Base-by-base conservation (phyloP, 1,284 basidiomycete genomes). In the Neolentinus lepideus region DNA sequence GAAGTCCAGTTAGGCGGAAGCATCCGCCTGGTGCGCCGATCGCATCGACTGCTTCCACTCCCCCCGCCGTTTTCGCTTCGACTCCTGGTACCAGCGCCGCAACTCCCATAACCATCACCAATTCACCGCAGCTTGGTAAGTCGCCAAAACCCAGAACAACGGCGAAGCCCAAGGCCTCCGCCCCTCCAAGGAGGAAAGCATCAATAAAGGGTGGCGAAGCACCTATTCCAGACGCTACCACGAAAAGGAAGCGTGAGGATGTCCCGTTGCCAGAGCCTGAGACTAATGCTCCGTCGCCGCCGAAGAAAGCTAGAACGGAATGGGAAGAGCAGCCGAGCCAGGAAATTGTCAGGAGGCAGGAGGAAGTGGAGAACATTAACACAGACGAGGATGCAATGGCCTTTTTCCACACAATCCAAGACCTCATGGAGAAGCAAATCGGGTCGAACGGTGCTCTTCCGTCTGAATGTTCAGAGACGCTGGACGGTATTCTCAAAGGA, bases 281-380 rank as follows among this genome's bases (percentile, higher is more conserved):
- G 2, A 54, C 59, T 6, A 73, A 75, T 57, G 78, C 80, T 54
- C 81, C 81, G 9, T 84, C 84, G 1, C 83, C 86, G 2, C 81
- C 85, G 19, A 90, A 90, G 70, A 81, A 84, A 53, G 63, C 69
- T 43, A 89, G 84, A 73, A 80, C 76, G 12, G 85, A 90, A 54
- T 87, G 82, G 81, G 84, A 85, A 50, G 79, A 78, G 16, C 72
- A 77, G 38, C 69, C 76, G 9, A 82, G 71, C 58, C 83, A 85
- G 45, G 75, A 70, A 24, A 63, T 80, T 53, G 63, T 74, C 59
- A 81, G 79, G 70, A 81, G 78, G 66, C 71, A 77, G 22, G 79
- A 81, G 57, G 76, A 75, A 47, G 67, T 78, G 3, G 81, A 84
- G 21, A 78, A 74, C 48, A 76, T 84, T 63, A 81, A 85, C 71